Evolutionary conservation across 805 yeast genomes (phyloP).

Genomic region (Ogataea glucozyma): DNA sequence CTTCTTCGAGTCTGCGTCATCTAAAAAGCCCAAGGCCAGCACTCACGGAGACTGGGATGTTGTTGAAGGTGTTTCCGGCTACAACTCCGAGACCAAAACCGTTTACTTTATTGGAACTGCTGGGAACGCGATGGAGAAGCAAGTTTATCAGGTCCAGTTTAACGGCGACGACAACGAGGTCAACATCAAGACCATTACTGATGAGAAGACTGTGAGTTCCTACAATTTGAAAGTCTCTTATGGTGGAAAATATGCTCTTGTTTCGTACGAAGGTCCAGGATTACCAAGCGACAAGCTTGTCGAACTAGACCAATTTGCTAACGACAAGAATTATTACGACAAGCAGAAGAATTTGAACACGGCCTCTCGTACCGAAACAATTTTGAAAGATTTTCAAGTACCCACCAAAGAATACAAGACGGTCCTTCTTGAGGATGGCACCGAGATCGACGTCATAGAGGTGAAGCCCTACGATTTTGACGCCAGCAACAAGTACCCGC

Average conservation of each 20-base stretch:
- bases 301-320: constrained; percentile 21
- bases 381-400: constrained; percentile 40
- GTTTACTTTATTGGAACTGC: constrained; percentile 61
- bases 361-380: constrained; percentile 13
- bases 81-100: constrained; percentile 45
- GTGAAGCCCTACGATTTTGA: constrained; percentile 60
- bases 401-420: constrained; percentile 50
- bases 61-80: constrained; percentile 48
- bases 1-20: constrained; percentile 49
- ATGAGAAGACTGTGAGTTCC: constrained; percentile 41
- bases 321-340: constrained; percentile 13
- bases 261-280: constrained; percentile 49
- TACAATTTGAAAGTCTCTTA: constrained; percentile 56
- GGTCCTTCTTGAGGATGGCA: constrained; percentile 35
- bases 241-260: constrained; percentile 53
- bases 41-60: constrained; percentile 55
- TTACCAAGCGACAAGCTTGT: constrained; percentile 49
- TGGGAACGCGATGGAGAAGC: constrained; percentile 57
- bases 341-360: constrained; percentile 19
- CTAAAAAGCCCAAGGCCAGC: constrained; percentile 42
- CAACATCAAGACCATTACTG: constrained; percentile 30
- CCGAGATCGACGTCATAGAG: constrained; percentile 55
- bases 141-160: constrained; percentile 53
- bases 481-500: constrained; percentile 49
- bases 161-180: constrained; percentile 17